A percentile compares a stretch with the other conserved stretches of the same genome.
These are phyloP conservation scores for Thielaviopsis ethacetica DNA, from an alignment of 2,329 filamentous ascomycete genomes.

Conservation along the genomic window DNA sequence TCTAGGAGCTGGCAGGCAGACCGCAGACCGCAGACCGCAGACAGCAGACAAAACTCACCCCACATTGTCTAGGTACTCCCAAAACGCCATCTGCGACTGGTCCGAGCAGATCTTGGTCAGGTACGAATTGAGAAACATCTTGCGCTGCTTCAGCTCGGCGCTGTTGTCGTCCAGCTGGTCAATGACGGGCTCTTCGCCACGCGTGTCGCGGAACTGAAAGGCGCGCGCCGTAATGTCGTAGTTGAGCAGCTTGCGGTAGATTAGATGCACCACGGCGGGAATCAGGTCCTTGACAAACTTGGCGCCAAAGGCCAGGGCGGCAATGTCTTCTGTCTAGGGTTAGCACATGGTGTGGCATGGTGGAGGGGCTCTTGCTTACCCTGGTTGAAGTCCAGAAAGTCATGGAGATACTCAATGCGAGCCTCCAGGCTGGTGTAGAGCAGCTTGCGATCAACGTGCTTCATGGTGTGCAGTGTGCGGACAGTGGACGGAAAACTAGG, in stretches of 20 bases:
- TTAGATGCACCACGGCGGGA: constrained; percentile 67
- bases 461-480: too few relatives aligned
- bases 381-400: constrained; percentile 58
- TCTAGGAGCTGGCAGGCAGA: too few relatives aligned
- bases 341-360: too few relatives aligned
- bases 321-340: constrained; percentile 56
- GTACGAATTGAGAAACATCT: constrained; percentile 65
- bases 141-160: constrained; percentile 59
- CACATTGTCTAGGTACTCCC: constrained; percentile 73
- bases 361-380: constrained; percentile 41
- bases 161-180: constrained; percentile 48
- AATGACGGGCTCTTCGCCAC: constrained; percentile 51
- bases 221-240: constrained; percentile 71
- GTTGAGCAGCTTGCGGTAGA: constrained; percentile 65
- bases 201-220: constrained; percentile 47
- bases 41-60: constrained; percentile 44
- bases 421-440: constrained; percentile 56
- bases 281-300: constrained; percentile 74
- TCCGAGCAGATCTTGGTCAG: constrained; percentile 60
- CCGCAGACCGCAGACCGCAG: too few relatives aligned
- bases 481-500: too few relatives aligned
- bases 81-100: constrained; percentile 59
- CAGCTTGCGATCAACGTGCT: constrained; percentile 53
- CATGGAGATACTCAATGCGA: constrained; percentile 55
- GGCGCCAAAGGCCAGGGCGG: constrained; percentile 49